These are phyloP conservation scores for Bimuria novae-zelandiae DNA, from an alignment of 2,329 filamentous ascomycete species.

Conservation along the genomic window DNA sequence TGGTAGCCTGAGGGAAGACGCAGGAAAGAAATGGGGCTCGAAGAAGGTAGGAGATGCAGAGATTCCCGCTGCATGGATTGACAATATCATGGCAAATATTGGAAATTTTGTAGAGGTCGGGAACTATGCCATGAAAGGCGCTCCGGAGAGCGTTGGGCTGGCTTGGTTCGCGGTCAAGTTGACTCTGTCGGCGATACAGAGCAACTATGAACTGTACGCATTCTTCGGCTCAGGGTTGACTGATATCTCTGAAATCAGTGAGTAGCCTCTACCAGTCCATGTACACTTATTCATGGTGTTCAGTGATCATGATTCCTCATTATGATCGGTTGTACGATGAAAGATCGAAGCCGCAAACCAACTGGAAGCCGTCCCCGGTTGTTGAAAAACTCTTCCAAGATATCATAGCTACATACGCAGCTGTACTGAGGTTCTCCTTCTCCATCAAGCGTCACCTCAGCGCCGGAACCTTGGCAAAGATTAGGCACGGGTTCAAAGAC, in stretches of 20 bases:
- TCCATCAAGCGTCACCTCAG: conserved; percentile 16
- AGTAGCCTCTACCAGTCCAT: background rate
- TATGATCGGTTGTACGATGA: conserved; percentile 24
- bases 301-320: conserved; percentile 18
- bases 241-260: conserved; percentile 19
- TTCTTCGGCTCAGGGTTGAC: conserved; percentile 19
- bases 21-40: conserved; percentile 1
- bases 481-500: conserved; percentile 22
- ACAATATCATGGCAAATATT: conserved; percentile 14
- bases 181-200: conserved; percentile 20
- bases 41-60: conserved; percentile 1
- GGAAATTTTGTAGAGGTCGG: conserved; percentile 16
- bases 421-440: conserved; percentile 21
- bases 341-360: conserved; percentile 12
- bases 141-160: conserved; percentile 21
- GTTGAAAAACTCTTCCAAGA: conserved; percentile 13
- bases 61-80: background rate
- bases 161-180: conserved; percentile 22
- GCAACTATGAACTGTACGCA: conserved; percentile 21
- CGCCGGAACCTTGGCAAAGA: conserved; percentile 9
- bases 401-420: conserved; percentile 16
- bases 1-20: background rate
- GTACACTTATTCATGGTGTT: background rate
- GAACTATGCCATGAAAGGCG: conserved; percentile 17
- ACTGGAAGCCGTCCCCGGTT: conserved; percentile 15